These are phyloP conservation scores for Huntiella omanensis DNA, from an alignment of 2,329 filamentous ascomycete species.

Conservation along the genomic window DNA sequence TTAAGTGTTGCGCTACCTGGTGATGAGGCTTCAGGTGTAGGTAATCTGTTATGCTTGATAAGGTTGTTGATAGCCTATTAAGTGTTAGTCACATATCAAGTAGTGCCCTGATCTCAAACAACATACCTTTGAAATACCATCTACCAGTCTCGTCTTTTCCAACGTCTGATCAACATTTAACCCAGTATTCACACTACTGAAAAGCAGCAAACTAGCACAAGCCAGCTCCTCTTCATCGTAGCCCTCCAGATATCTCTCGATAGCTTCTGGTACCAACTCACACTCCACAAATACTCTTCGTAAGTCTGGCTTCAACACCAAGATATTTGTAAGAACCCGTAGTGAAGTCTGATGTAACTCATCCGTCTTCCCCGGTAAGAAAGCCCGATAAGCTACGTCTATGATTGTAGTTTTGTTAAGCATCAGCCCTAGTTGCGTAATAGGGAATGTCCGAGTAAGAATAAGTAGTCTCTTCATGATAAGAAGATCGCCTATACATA, in stretches of 20 bases:
- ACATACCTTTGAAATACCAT: conserved; percentile 12
- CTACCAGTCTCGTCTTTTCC: conserved; percentile 13
- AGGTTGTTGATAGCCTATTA: conserved; percentile 12
- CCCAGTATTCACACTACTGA: conserved; percentile 11
- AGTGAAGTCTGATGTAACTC: conserved; percentile 7
- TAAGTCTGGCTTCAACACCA: conserved; percentile 11
- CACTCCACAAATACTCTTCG: conserved; percentile 12
- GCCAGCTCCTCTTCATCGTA: conserved; percentile 12
- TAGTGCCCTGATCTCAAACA: neutral
- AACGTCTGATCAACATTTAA: conserved; percentile 25
- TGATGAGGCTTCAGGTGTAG: conserved; percentile 13
- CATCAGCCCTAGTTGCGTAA: conserved; percentile 3
- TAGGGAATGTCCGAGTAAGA: conserved; percentile 8
- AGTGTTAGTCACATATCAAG: neutral
- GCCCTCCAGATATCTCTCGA: conserved; percentile 10
- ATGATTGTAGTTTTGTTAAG: conserved; percentile 7
- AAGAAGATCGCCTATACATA: conserved; percentile 4
- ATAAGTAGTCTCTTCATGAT: conserved; percentile 9
- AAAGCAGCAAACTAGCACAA: conserved; percentile 12
- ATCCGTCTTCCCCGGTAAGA: conserved; percentile 8
- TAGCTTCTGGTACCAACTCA: conserved; percentile 9
- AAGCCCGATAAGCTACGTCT: conserved; percentile 7
- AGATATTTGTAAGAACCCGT: conserved; percentile 12
- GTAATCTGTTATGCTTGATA: conserved; percentile 10
- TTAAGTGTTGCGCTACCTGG: conserved; percentile 12